A percentile compares a stretch with the other conserved stretches of the same genome.
These are phyloP conservation scores for Gossypium raimondii DNA, from an alignment of 345 rosid genomes.

Conservation along the genomic window DNA sequence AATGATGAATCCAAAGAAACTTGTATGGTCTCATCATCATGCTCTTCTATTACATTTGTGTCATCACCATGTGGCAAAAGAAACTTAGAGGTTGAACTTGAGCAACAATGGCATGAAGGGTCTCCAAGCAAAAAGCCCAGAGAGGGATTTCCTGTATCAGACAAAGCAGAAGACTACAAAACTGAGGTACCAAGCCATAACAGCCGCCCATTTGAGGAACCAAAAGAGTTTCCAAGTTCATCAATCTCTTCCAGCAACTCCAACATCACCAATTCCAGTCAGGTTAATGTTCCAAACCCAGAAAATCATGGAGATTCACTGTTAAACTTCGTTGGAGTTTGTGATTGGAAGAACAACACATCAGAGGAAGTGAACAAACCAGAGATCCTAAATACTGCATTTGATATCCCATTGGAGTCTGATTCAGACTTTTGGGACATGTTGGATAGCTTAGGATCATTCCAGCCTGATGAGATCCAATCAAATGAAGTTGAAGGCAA, in stretches of 20 bases:
- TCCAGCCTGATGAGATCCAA: constrained; percentile 22
- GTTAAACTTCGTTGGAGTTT: not conserved
- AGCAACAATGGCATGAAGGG: constrained; percentile 14
- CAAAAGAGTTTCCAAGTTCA: constrained; percentile 33
- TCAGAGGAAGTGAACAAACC: constrained; percentile 62
- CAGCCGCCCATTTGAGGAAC: constrained; percentile 13
- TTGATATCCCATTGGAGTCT: constrained; percentile 47
- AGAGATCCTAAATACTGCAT: constrained; percentile 11
- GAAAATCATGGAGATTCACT: constrained; percentile 9
- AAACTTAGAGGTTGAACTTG: not conserved
- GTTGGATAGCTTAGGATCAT: constrained; percentile 44
- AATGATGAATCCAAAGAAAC: constrained; percentile 24
- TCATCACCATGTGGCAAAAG: constrained; percentile 3
- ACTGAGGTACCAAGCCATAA: not conserved
- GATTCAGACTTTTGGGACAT: constrained; percentile 70
- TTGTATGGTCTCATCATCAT: constrained; percentile 27
- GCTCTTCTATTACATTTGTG: constrained; percentile 19
- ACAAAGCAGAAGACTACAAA: not conserved
- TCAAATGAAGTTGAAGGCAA: constrained; percentile 15
- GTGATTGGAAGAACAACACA: not conserved
- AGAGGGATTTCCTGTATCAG: not conserved
- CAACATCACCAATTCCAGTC: constrained; percentile 21
- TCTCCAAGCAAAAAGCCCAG: constrained; percentile 24
- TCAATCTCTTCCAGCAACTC: constrained; percentile 38
- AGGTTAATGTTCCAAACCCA: constrained; percentile 15